phyloP scores from a whole-genome alignment of 2,329 filamentous ascomycete genomes.

The Calonectria pauciramosa region DNA sequence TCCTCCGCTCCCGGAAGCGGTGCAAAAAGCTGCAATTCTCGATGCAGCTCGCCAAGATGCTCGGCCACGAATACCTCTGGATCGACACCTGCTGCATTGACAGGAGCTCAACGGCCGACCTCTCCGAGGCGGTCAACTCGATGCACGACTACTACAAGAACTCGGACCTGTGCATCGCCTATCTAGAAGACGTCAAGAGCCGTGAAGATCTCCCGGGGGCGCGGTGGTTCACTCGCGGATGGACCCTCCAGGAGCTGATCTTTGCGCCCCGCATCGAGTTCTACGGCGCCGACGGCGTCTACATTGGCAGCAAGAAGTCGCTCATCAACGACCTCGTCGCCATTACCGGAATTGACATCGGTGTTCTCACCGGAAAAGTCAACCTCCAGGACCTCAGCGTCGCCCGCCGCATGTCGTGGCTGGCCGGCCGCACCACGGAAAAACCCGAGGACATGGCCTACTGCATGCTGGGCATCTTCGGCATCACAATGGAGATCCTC shows the following conservation, averaged over 20 bases:
- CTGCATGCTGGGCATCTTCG: constrained; percentile 17
- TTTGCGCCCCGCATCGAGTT: constrained; percentile 1
- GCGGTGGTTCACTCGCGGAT: constrained; percentile 4
- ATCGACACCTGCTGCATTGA: constrained; percentile 6
- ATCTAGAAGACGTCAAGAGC: background rate
- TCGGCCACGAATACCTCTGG: constrained; percentile 5
- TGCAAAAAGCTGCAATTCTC: background rate
- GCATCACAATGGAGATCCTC: constrained; percentile 15
- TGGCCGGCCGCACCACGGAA: background rate
- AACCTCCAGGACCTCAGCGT: background rate
- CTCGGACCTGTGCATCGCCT: background rate
- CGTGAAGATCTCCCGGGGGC: background rate
- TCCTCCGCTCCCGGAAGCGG: background rate
- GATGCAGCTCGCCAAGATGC: background rate
- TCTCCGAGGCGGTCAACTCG: background rate
- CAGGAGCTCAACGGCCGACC: background rate
- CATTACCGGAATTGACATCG: background rate
- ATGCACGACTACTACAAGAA: constrained; percentile 2
- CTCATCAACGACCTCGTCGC: background rate
- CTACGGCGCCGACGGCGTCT: background rate
- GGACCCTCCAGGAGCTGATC: constrained; percentile 3
- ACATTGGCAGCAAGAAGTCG: constrained; percentile 8
- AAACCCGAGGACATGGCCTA: constrained; percentile 18
- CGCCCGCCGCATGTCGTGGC: constrained; percentile 13
- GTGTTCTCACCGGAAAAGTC: background rate